phyloP scores from a whole-genome alignment of 345 rosid species.

The Camelina sativa region DNA sequence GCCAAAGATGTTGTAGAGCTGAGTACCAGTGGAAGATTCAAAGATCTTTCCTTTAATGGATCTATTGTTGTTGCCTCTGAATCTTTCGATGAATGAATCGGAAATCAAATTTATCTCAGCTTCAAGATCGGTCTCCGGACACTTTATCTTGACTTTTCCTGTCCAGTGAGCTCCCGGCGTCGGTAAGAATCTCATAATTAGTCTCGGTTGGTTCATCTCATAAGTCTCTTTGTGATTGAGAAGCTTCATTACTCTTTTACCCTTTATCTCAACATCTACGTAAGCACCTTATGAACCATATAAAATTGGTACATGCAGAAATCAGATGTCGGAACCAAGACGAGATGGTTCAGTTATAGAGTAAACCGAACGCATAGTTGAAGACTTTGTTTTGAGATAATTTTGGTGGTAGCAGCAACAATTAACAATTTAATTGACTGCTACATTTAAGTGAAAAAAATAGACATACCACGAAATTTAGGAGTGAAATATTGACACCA shows the following conservation, averaged over 20 bases:
- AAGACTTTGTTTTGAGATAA: background rate
- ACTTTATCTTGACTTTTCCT: conserved; percentile 61
- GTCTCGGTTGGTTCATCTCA: conserved; percentile 72
- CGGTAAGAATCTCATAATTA: conserved; percentile 62
- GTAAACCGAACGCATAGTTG: background rate
- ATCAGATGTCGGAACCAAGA: background rate
- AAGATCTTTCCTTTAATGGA: conserved; percentile 68
- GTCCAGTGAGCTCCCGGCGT: conserved; percentile 63
- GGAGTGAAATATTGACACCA: conserved; percentile 68
- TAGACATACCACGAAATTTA: conserved; percentile 61
- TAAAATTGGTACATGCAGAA: background rate
- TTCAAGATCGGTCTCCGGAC: conserved; percentile 65
- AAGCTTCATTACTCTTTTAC: conserved; percentile 68
- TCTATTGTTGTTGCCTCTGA: conserved; percentile 50
- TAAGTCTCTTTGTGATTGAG: conserved; percentile 63
- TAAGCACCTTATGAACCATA: conserved; percentile 55
- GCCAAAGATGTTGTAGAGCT: conserved; percentile 61
- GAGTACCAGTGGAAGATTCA: conserved; percentile 48
- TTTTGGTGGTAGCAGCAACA: background rate
- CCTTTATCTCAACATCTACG: conserved; percentile 69
- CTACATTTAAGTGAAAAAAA: background rate
- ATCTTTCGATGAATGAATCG: conserved; percentile 45
- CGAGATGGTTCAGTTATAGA: background rate
- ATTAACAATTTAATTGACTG: background rate
- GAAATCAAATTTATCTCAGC: conserved; percentile 70